These are phyloP conservation scores for Exophiala sideris DNA, from an alignment of 2,329 filamentous ascomycete species.

Conservation along the genomic window DNA sequence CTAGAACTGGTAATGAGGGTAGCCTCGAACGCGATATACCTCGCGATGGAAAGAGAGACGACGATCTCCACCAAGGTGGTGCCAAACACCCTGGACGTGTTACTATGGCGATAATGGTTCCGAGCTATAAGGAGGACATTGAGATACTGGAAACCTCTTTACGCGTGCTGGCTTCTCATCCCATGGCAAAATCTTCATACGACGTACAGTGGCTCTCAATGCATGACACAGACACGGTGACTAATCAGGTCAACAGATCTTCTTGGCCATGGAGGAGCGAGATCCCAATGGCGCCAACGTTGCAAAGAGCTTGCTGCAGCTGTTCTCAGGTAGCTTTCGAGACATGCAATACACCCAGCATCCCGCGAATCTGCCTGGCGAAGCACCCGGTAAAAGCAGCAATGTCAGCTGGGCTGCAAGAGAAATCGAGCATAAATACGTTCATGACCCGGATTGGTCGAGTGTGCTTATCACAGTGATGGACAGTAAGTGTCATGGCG, in stretches of 20 bases:
- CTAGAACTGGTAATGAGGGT: conserved; percentile 11
- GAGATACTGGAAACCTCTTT: conserved; percentile 67
- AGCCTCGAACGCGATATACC: conserved; percentile 45
- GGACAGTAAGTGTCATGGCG: conserved; percentile 55
- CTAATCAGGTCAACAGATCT: conserved; percentile 51
- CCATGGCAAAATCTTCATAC: conserved; percentile 61
- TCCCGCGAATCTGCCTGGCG: conserved; percentile 62
- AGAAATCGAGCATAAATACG: conserved; percentile 62
- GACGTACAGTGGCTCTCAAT: conserved; percentile 50
- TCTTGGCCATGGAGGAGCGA: conserved; percentile 69
- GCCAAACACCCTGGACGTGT: conserved; percentile 31
- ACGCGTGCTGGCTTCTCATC: conserved; percentile 65
- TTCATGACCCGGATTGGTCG: conserved; percentile 47
- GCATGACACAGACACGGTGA: not conserved
- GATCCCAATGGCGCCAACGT: conserved; percentile 61
- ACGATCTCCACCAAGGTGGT: conserved; percentile 25
- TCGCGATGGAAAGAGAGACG: conserved; percentile 50
- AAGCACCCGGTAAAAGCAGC: conserved; percentile 71
- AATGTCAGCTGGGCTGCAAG: conserved; percentile 69
- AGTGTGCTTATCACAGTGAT: conserved; percentile 69
- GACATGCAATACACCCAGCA: conserved; percentile 67
- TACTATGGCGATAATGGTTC: conserved; percentile 66
- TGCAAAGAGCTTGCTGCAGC: conserved; percentile 59
- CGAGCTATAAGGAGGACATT: conserved; percentile 71
- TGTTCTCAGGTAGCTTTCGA: conserved; percentile 63